A percentile compares a stretch with the other conserved stretches of the same genome.
Evolutionary conservation across 73 alveolate genomes (phyloP).

Genomic region (Tetrahymena elliotti): DNA sequence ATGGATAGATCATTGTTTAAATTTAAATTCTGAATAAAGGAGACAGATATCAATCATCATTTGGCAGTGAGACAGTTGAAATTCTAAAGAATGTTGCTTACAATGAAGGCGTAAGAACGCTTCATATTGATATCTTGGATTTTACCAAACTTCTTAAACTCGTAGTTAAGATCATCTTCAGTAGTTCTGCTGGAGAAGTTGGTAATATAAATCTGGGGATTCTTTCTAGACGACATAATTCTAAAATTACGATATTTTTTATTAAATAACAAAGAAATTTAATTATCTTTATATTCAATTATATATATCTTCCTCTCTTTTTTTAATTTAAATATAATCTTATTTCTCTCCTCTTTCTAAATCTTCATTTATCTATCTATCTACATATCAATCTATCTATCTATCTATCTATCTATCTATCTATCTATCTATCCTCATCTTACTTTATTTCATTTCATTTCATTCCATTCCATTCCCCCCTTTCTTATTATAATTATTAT

Average conservation of each 20-base stretch:
- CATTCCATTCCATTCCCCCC: neutral
- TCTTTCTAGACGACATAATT: neutral
- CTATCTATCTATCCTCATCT: neutral
- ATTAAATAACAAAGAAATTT: neutral
- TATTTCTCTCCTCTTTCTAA: neutral
- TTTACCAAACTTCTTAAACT: neutral
- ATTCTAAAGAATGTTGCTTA: neutral
- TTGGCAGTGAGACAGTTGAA: neutral
- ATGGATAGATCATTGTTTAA: neutral
- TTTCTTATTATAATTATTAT: neutral
- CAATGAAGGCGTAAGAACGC: conserved; percentile 1
- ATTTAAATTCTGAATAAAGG: neutral
- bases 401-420: neutral
- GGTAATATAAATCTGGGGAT: neutral
- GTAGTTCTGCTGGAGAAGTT: neutral
- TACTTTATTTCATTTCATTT: too few species aligned
- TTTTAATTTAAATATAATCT: neutral
- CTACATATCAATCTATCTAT: neutral
- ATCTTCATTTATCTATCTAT: neutral
- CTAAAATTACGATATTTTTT: neutral
- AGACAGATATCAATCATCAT: neutral
- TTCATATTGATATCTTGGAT: neutral
- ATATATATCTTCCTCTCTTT: neutral
- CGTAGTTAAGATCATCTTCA: neutral
- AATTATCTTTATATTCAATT: neutral